These are phyloP conservation scores for Protomyces gravidus DNA, from an alignment of 1,139 yeast species.

Conservation along the genomic window DNA sequence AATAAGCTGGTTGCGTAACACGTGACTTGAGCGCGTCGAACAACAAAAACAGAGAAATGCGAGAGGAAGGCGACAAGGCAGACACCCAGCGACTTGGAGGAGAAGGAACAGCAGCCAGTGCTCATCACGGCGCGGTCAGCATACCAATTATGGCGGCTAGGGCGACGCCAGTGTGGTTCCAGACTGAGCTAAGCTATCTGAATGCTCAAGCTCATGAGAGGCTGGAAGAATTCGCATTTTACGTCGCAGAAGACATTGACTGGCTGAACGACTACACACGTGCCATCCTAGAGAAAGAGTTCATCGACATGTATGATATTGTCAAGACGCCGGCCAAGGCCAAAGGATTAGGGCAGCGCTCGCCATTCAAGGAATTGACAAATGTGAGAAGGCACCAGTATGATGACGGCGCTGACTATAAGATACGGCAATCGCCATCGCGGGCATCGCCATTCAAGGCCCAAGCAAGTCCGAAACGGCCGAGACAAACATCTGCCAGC, in stretches of 20 bases:
- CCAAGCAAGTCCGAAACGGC: not conserved
- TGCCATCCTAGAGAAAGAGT: not conserved
- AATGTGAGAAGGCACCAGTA: not conserved
- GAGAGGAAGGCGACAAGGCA: no score
- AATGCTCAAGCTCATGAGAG: not conserved
- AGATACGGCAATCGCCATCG: not conserved
- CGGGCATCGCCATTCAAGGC: not conserved
- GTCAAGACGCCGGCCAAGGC: conserved; percentile 1
- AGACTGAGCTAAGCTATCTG: not conserved
- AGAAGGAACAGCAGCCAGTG: not conserved
- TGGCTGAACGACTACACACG: conserved; percentile 8
- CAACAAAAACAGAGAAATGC: not conserved
- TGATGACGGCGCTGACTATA: not conserved
- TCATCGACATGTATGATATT: not conserved
- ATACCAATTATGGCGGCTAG: not conserved
- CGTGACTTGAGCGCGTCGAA: not conserved
- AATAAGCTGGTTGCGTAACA: not conserved
- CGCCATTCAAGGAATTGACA: not conserved
- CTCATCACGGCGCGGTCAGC: not conserved
- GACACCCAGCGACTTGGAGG: not conserved
- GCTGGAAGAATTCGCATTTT: conserved; percentile 16
- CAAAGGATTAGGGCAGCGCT: not conserved
- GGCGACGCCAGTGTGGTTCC: not conserved
- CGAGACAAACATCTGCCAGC: no score
- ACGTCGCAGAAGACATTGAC: conserved; percentile 10